Base-by-base conservation (phyloP, 1,284 basidiomycete species). In the Naganishia cerealis region DNA sequence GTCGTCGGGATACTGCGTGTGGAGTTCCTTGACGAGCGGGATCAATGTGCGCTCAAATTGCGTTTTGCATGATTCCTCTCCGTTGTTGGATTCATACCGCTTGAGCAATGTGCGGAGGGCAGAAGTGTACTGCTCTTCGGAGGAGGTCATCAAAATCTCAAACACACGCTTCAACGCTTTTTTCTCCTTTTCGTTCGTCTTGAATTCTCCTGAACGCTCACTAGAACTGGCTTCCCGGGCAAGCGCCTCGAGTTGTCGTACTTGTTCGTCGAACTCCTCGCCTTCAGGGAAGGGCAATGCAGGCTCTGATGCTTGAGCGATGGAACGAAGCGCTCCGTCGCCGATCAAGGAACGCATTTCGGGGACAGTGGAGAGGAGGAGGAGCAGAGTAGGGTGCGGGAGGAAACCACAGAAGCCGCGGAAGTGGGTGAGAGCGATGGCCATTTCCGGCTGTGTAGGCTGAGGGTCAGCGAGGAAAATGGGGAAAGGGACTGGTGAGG, bases 391-490 rank as follows among this genome's bases (percentile, higher is more conserved):
- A 0, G 83, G 76, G 0, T 94, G 84, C 4, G 93, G 93, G 13
- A 88, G 84, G 82, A 96, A 97, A 39, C 94, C 94, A 76, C 93
- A 96, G 76, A 96, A 84, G 0, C 90, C 94, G 33, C 83, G 83
- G 82, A 96, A 96, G 9, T 87, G 85, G 0, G 92, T 93, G 62
- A 97, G 79, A 0, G 94, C 94, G 50, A 97, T 85, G 10, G 93
- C 91, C 91, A 97, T 94, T 78, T 97, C 94, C 1, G 94, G 94
- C 81, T 82, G 72, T 36, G 13, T 71, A 76, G n/a, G 39, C 29
- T 10, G 21, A 26, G n/a, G 6, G 3, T 38, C 21, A 40, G 38
- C 21, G 15, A 43, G 52, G 15, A 38, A 46, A 40, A 26, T 10
- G 9, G 33, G 48, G 9, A 1, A 29, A 26, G 33, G 18, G n/a